These are phyloP conservation scores for Pichia sp. DNA, from an alignment of 1,139 yeast genomes.

Conservation along the genomic window DNA sequence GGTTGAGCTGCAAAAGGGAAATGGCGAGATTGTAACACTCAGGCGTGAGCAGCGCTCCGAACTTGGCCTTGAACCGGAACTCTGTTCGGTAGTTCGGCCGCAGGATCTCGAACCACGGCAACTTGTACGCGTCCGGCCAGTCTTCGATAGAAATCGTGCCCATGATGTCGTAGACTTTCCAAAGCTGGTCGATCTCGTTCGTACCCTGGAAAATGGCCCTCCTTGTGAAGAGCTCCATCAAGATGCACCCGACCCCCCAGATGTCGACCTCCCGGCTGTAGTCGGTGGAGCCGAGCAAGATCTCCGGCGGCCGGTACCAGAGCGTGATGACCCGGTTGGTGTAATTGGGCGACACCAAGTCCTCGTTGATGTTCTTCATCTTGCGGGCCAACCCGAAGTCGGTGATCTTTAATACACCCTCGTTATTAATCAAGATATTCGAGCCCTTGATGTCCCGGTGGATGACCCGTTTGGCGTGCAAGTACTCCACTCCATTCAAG, in stretches of 20 bases:
- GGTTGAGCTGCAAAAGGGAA: slow-evolving; percentile 63
- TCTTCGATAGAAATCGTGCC: slow-evolving; percentile 75
- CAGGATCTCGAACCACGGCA: slow-evolving; percentile 92
- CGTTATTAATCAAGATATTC: slow-evolving; percentile 68
- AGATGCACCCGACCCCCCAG: slow-evolving; percentile 95
- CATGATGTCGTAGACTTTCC: slow-evolving; percentile 71
- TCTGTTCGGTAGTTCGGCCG: slow-evolving; percentile 51
- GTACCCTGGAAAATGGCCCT: slow-evolving; percentile 80
- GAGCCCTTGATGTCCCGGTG: slow-evolving; percentile 96
- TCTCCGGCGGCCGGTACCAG: slow-evolving; percentile 97
- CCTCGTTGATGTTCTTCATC: slow-evolving; percentile 53
- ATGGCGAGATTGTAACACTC: slow-evolving; percentile 63
- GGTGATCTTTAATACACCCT: slow-evolving; percentile 77
- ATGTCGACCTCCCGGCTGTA: slow-evolving; percentile 90
- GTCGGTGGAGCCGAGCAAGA: slow-evolving; percentile 81
- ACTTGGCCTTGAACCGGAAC: slow-evolving; percentile 47
- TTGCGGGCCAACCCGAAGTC: slow-evolving; percentile 92
- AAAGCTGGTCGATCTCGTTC: slow-evolving; percentile 82
- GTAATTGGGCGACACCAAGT: slow-evolving; percentile 61
- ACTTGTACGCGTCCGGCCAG: slow-evolving; percentile 72
- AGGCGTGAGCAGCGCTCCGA: slow-evolving; percentile 42
- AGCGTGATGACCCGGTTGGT: slow-evolving; percentile 92
- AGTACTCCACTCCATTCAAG: slow-evolving; percentile 72
- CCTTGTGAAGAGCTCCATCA: slow-evolving; percentile 74
- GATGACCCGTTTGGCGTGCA: slow-evolving; percentile 73